phyloP scores from a whole-genome alignment of 257 asterid species.

The Penstemon eatonii region DNA sequence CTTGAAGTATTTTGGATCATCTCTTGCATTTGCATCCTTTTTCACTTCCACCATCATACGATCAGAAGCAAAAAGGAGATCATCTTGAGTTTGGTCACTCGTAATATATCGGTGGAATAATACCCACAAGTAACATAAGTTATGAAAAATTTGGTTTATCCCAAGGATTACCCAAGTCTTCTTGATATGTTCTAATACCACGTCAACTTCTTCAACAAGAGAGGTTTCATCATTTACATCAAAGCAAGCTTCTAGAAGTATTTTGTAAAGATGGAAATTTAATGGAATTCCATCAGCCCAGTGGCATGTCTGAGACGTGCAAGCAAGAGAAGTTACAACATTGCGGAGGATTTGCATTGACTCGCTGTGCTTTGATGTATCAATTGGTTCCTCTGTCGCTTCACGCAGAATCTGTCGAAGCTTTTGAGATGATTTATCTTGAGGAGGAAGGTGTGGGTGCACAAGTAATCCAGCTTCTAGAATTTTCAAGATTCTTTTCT shows the following conservation, averaged over 20 bases:
- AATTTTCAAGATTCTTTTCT: slow-evolving; percentile 66
- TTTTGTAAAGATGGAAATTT: slow-evolving; percentile 65
- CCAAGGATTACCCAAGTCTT: slow-evolving; percentile 86
- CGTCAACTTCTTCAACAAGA: slow-evolving; percentile 86
- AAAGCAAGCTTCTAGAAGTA: slow-evolving; percentile 76
- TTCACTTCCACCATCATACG: slow-evolving; percentile 64
- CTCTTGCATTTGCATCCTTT: slow-evolving; percentile 44
- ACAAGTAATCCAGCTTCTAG: slow-evolving; percentile 80
- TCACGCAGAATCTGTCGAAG: slow-evolving; percentile 56
- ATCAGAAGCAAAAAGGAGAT: slow-evolving; percentile 70
- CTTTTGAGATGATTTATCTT: slow-evolving; percentile 52
- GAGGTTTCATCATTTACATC: slow-evolving; percentile 67
- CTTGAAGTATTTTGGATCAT: slow-evolving; percentile 53
- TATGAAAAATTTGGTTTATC: slow-evolving; percentile 61
- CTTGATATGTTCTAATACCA: slow-evolving; percentile 73
- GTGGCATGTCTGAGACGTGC: slow-evolving; percentile 67
- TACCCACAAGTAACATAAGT: slow-evolving; percentile 82
- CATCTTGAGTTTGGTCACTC: slow-evolving; percentile 63
- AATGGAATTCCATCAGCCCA: slow-evolving; percentile 96
- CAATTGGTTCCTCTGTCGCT: slow-evolving; percentile 61
- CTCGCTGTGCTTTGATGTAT: slow-evolving; percentile 65
- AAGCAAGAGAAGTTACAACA: slow-evolving; percentile 60
- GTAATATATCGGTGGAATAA: slow-evolving; percentile 57
- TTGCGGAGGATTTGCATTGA: slow-evolving; percentile 55
- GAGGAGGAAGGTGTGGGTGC: slow-evolving; percentile 63